These are phyloP conservation scores for Phoma herbarum DNA, from an alignment of 2,329 filamentous ascomycete genomes.

Conservation along the genomic window DNA sequence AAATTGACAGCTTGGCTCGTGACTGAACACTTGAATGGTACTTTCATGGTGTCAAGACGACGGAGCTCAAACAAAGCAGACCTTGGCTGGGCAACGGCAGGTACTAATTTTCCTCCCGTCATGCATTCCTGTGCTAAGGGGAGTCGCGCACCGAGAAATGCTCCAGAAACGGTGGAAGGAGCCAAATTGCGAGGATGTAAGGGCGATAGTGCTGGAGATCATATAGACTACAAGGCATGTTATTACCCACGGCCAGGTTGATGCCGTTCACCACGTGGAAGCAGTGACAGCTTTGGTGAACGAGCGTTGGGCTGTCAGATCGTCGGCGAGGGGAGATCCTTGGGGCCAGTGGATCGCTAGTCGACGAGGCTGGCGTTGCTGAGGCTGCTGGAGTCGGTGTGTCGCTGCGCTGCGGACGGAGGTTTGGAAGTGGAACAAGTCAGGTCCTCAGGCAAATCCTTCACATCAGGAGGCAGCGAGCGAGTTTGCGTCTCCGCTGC, in stretches of 20 bases:
- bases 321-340: slow-evolving; percentile 9
- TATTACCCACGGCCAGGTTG: slow-evolving; percentile 20
- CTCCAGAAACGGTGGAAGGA: slow-evolving; percentile 4
- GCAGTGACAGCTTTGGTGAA: slow-evolving; percentile 14
- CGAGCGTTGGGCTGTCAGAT: slow-evolving; percentile 19
- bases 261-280: slow-evolving; percentile 22
- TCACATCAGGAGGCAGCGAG: slow-evolving; percentile 15
- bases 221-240: slow-evolving; percentile 14
- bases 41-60: background rate
- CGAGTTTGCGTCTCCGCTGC: slow-evolving; percentile 6
- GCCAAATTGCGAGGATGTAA: slow-evolving; percentile 11
- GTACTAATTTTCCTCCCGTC: slow-evolving; percentile 11
- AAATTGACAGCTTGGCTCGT: slow-evolving; percentile 8
- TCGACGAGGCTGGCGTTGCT: background rate
- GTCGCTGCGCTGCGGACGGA: slow-evolving; percentile 7
- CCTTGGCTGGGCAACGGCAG: slow-evolving; percentile 16
- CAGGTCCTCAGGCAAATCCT: background rate
- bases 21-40: background rate
- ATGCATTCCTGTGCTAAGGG: slow-evolving; percentile 8
- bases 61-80: slow-evolving; percentile 8
- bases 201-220: slow-evolving; percentile 23
- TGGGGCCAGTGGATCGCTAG: background rate
- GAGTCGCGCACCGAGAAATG: slow-evolving; percentile 10
- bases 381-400: slow-evolving; percentile 7
- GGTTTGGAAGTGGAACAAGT: slow-evolving; percentile 15